Percentiles rank a stretch among this genome's conserved stretches.
These are phyloP conservation scores for Francoa sonchifolia DNA, from an alignment of 441 rosid genomes.

Conservation along the genomic window DNA sequence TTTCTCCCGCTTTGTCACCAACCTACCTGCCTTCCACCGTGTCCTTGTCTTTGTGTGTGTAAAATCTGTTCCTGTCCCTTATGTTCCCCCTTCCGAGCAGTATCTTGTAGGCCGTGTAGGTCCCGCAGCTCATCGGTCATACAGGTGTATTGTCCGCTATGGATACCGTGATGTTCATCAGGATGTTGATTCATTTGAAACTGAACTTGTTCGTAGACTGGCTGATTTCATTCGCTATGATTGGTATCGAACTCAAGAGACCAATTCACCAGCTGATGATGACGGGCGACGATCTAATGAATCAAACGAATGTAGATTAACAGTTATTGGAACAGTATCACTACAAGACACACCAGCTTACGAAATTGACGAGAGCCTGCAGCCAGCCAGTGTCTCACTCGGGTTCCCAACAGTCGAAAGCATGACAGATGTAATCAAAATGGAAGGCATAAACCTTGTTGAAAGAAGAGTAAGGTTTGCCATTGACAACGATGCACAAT, in stretches of 20 bases:
- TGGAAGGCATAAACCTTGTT: conserved; percentile 27
- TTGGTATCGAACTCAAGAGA: conserved; percentile 30
- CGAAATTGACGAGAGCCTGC: conserved; percentile 49
- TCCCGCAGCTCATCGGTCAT: conserved; percentile 75
- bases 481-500: conserved; percentile 24
- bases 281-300: conserved; percentile 38
- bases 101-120: conserved; percentile 94
- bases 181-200: conserved; percentile 91
- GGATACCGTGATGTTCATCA: conserved; percentile 97
- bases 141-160: conserved; percentile 88
- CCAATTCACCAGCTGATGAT: conserved; percentile 21
- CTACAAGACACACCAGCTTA: conserved; percentile 28
- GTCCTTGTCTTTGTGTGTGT: conserved; percentile 81
- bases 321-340: conserved; percentile 64
- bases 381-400: conserved; percentile 56
- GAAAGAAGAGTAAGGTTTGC: conserved; percentile 68
- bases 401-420: conserved; percentile 62
- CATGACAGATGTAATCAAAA: conserved; percentile 53
- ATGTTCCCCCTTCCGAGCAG: conserved; percentile 74
- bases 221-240: conserved; percentile 75
- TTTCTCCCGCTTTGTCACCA: conserved; percentile 91
- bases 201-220: conserved; percentile 59
- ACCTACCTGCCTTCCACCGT: conserved; percentile 96
- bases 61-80: conserved; percentile 87
- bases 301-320: conserved; percentile 55